phyloP scores from a whole-genome alignment of 768 basidiomycete species.

The Collybia nuda region DNA sequence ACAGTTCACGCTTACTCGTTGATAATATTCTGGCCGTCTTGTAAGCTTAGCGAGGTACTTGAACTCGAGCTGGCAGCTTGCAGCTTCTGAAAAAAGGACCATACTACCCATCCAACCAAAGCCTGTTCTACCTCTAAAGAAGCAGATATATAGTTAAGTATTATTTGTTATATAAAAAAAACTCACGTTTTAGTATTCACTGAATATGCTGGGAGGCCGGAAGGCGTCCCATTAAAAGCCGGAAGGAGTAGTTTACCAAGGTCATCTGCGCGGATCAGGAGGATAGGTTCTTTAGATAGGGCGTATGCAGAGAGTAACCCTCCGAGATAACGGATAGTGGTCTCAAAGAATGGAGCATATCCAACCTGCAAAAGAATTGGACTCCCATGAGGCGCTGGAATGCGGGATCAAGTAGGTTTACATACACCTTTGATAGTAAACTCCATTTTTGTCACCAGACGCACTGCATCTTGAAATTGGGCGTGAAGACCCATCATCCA shows the following conservation, averaged over 20 bases:
- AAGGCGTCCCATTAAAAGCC: constrained; percentile 55
- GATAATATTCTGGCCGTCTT: constrained; percentile 52
- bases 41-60: constrained; percentile 73
- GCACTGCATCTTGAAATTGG: constrained; percentile 62
- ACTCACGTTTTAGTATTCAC: constrained; percentile 55
- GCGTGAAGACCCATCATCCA: constrained; percentile 75
- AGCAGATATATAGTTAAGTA: background rate
- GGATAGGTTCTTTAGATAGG: constrained; percentile 59
- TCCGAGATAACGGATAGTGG: constrained; percentile 75
- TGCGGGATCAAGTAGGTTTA: background rate
- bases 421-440: constrained; percentile 25
- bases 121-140: constrained; percentile 26
- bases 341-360: constrained; percentile 66
- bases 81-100: constrained; percentile 36
- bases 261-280: constrained; percentile 65
- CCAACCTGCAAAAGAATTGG: constrained; percentile 16
- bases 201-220: constrained; percentile 62
- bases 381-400: too few relatives aligned
- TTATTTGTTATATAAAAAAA: background rate
- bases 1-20: constrained; percentile 20
- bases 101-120: constrained; percentile 27
- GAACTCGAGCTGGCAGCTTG: constrained; percentile 71
- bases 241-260: constrained; percentile 63
- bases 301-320: constrained; percentile 77
- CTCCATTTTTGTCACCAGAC: constrained; percentile 42